A percentile compares a stretch with the other conserved stretches of the same genome.
These are phyloP conservation scores for Solanum pimpinellifolium DNA, from an alignment of 257 asterid genomes.

Conservation along the genomic window DNA sequence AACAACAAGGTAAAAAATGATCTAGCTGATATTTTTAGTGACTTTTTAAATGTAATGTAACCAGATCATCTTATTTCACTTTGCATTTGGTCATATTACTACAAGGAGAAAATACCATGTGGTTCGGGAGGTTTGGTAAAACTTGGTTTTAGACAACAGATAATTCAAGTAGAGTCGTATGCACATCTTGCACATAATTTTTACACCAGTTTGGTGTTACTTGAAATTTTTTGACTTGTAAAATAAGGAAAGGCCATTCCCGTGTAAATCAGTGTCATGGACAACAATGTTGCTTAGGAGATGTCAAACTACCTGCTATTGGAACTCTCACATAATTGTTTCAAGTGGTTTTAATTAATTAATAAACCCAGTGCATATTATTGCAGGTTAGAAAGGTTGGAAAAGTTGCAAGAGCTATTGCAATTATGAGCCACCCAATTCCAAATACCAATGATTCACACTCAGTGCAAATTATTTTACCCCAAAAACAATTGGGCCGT, in stretches of 20 bases:
- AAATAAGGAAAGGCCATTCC: neutral
- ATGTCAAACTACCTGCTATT: neutral
- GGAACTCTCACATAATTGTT: neutral
- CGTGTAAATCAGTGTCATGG: neutral
- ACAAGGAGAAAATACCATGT: neutral
- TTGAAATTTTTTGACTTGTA: neutral
- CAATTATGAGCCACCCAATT: conserved; percentile 93
- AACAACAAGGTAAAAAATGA: conserved; percentile 49
- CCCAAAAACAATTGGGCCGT: conserved; percentile 93
- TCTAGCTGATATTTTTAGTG: neutral
- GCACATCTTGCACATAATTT: neutral
- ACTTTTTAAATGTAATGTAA: neutral
- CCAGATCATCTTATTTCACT: neutral
- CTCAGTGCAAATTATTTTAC: conserved; percentile 84
- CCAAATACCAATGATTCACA: conserved; percentile 80
- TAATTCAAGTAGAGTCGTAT: neutral
- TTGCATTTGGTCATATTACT: neutral
- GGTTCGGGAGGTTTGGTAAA: neutral
- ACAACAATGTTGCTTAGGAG: neutral
- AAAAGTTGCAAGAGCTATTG: conserved; percentile 85
- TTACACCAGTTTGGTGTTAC: neutral
- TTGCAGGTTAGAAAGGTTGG: conserved; percentile 72
- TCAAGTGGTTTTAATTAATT: neutral
- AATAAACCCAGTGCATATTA: neutral
- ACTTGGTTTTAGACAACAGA: neutral